Evolutionary conservation across 1,139 yeast genomes (phyloP).

Genomic region (Yamadazyma diospyri): DNA sequence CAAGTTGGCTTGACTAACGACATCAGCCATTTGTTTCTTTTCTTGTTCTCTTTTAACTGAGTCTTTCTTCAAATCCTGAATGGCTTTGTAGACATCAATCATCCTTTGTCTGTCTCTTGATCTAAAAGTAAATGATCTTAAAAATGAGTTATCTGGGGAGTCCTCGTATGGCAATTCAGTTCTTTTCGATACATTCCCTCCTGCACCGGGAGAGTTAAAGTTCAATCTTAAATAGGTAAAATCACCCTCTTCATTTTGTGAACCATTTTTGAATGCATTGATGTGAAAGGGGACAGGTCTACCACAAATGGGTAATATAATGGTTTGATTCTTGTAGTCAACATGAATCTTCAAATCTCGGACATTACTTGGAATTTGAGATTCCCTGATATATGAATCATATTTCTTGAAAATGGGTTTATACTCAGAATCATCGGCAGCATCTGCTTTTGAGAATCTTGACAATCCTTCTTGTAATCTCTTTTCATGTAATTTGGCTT

Average conservation of each 20-base stretch:
- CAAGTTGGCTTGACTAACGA: conserved; percentile 86
- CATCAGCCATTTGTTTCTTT: conserved; percentile 90
- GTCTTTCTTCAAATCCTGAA: conserved; percentile 89
- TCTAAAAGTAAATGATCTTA: conserved; percentile 84
- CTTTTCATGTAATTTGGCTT: conserved; percentile 76
- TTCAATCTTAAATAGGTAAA: conserved; percentile 86
- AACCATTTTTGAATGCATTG: conserved; percentile 89
- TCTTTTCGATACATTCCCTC: conserved; percentile 65
- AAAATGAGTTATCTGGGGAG: conserved; percentile 77
- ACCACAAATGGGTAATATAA: conserved; percentile 87
- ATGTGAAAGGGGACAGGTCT: conserved; percentile 98
- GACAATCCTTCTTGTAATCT: conserved; percentile 82
- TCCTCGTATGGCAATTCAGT: conserved; percentile 90
- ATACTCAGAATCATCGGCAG: conserved; percentile 59
- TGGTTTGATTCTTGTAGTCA: conserved; percentile 84
- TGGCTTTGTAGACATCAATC: conserved; percentile 86
- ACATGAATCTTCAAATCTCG: conserved; percentile 84
- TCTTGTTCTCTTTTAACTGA: conserved; percentile 89
- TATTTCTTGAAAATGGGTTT: conserved; percentile 83
- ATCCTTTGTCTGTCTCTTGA: conserved; percentile 90
- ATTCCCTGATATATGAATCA: conserved; percentile 90
- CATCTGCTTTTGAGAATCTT: conserved; percentile 73
- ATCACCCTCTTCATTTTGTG: conserved; percentile 95
- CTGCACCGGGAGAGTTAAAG: conserved; percentile 90
- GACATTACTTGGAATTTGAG: conserved; percentile 82